These are phyloP conservation scores for Brassica nigra DNA, from an alignment of 345 rosid genomes.

Conservation along the genomic window DNA sequence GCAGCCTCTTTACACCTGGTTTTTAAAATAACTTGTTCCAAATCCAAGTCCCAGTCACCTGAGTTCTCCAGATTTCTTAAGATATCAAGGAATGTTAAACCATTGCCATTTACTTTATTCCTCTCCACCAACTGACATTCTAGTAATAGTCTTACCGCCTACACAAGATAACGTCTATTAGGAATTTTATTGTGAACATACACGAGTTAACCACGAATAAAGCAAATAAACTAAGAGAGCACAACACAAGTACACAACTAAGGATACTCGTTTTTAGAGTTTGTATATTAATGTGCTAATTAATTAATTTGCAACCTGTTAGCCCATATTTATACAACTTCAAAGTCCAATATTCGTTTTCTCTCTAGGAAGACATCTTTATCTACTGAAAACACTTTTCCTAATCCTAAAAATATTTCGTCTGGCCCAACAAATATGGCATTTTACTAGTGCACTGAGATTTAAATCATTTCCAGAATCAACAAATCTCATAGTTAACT, in stretches of 20 bases:
- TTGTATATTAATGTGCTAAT: background rate
- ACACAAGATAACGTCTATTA: background rate
- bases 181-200: background rate
- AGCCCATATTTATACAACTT: background rate
- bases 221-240: background rate
- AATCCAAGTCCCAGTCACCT: background rate
- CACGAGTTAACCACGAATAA: background rate
- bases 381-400: background rate
- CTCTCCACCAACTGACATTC: background rate
- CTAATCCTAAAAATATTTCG: background rate
- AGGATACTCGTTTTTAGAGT: background rate
- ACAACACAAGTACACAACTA: background rate
- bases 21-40: background rate
- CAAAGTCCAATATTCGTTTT: background rate
- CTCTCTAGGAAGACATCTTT: background rate
- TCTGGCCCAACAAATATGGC: background rate
- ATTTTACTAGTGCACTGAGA: background rate
- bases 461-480: background rate
- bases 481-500: background rate
- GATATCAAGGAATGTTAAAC: slow-evolving; percentile 14
- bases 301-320: background rate
- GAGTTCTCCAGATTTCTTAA: background rate
- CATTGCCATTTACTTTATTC: background rate
- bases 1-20: background rate
- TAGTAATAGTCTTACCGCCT: background rate